A percentile compares a stretch with the other conserved stretches of the same genome.
These are phyloP conservation scores for Taiwanofungus camphoratus DNA, from an alignment of 1,284 basidiomycete genomes.

Conservation along the genomic window DNA sequence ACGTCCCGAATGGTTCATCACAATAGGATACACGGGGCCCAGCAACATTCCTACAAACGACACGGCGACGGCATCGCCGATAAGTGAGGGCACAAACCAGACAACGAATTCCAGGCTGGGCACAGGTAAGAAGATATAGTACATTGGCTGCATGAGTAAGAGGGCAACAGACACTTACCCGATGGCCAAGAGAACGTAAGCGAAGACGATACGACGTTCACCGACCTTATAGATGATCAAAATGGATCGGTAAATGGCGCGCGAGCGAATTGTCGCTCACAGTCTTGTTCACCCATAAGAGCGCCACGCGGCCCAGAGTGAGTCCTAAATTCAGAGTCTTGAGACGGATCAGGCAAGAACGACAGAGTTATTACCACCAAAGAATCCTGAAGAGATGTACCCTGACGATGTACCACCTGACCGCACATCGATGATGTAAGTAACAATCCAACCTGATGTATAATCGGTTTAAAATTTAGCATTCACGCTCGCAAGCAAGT, in stretches of 20 bases:
- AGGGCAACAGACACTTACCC: constrained; percentile 20
- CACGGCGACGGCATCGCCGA: constrained; percentile 48
- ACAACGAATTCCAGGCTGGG: constrained; percentile 47
- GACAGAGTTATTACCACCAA: constrained; percentile 33
- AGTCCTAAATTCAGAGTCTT: constrained; percentile 27
- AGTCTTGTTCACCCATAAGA: constrained; percentile 47
- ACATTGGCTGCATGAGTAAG: not conserved
- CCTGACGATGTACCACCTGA: constrained; percentile 43
- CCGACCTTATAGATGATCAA: constrained; percentile 28
- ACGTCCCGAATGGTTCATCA: constrained; percentile 43
- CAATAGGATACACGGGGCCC: constrained; percentile 50
- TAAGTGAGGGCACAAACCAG: constrained; percentile 55
- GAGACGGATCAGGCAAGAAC: not conserved
- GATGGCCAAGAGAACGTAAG: constrained; percentile 35
- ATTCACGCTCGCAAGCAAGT: not conserved
- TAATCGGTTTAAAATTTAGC: not conserved
- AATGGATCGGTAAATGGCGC: not conserved
- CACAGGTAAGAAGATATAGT: not conserved
- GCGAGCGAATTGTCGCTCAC: constrained; percentile 20
- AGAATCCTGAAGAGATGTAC: constrained; percentile 48
- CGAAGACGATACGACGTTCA: constrained; percentile 34
- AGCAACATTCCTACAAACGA: constrained; percentile 47
- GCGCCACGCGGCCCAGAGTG: constrained; percentile 36
- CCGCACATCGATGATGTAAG: constrained; percentile 40
- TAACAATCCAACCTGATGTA: constrained; percentile 44